These are phyloP conservation scores for Pythium brassicae DNA, from an alignment of 352 stramenopile genomes.

Conservation along the genomic window DNA sequence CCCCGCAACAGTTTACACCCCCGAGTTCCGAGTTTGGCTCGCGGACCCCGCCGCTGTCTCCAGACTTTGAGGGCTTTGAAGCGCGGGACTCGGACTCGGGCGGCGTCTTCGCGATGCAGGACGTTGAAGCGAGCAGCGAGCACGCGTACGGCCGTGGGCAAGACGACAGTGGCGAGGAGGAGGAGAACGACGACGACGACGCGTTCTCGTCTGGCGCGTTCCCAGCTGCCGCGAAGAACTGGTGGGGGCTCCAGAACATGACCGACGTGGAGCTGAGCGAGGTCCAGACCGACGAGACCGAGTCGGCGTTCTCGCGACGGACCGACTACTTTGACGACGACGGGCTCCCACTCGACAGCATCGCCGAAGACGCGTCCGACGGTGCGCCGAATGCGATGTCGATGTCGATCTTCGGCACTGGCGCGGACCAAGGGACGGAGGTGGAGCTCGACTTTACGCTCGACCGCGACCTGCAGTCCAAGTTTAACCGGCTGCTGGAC, in stretches of 20 bases:
- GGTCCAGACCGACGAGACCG: constrained; percentile 70
- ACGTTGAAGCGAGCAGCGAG: constrained; percentile 4
- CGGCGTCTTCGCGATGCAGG: constrained; percentile 17
- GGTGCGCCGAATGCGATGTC: constrained; percentile 51
- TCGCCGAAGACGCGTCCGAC: constrained; percentile 9
- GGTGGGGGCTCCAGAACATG: constrained; percentile 55
- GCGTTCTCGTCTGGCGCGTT: constrained; percentile 45
- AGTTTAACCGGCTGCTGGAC: constrained; percentile 72
- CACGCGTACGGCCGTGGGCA: not conserved
- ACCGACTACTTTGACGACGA: constrained; percentile 53
- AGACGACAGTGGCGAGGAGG: constrained; percentile 27
- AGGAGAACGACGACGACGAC: constrained; percentile 33
- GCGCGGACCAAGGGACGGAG: constrained; percentile 67
- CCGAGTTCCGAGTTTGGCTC: constrained; percentile 6
- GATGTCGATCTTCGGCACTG: constrained; percentile 78
- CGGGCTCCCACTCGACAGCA: constrained; percentile 15
- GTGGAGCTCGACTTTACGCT: constrained; percentile 81
- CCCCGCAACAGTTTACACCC: constrained; percentile 13
- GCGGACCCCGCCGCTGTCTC: constrained; percentile 19
- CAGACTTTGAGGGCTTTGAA: constrained; percentile 25
- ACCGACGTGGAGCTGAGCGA: constrained; percentile 72
- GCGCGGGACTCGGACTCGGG: constrained; percentile 8
- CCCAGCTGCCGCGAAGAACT: constrained; percentile 65
- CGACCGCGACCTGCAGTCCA: constrained; percentile 66
- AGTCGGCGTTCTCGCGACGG: constrained; percentile 61